phyloP scores from a whole-genome alignment of 768 basidiomycete genomes.

The Boletus pseudopeckii region DNA sequence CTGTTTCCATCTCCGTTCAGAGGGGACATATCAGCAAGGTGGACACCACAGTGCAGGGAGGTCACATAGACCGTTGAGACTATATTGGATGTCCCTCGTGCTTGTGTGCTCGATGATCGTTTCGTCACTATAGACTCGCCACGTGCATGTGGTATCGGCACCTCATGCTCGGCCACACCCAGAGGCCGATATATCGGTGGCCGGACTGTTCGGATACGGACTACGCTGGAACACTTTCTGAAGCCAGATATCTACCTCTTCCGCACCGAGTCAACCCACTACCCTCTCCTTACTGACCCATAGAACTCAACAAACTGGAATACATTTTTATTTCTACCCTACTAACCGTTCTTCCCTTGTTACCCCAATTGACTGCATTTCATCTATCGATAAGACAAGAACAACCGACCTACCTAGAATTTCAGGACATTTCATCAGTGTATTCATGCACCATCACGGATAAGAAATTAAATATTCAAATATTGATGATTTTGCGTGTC shows the following conservation, averaged over 20 bases:
- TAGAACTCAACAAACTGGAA: not conserved
- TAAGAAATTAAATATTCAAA: not conserved
- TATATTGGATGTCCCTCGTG: slow-evolving; percentile 14
- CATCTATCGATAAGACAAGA: not conserved
- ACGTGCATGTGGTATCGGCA: not conserved
- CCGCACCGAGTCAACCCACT: not conserved
- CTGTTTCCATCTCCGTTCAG: not conserved
- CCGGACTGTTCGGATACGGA: not conserved
- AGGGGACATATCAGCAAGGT: not conserved
- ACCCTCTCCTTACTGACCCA: not conserved
- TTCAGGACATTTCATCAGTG: not conserved
- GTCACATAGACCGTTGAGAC: slow-evolving; percentile 7
- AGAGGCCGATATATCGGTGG: not conserved
- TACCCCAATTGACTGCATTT: not conserved
- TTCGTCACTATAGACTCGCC: slow-evolving; percentile 12
- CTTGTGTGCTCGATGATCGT: slow-evolving; percentile 12
- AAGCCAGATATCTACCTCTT: not conserved
- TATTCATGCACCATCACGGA: not conserved
- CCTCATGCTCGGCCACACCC: not conserved
- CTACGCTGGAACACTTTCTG: not conserved
- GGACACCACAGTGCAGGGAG: slow-evolving; percentile 12
- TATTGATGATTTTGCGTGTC: too few species aligned
- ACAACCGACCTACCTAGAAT: not conserved
- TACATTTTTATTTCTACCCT: too few species aligned
- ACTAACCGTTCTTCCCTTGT: not conserved